Evolutionary conservation across 2,329 filamentous ascomycete species (phyloP), one percentile per base, ranked within the genome.

Genomic region (Sordariomycetes sp.): DNA sequence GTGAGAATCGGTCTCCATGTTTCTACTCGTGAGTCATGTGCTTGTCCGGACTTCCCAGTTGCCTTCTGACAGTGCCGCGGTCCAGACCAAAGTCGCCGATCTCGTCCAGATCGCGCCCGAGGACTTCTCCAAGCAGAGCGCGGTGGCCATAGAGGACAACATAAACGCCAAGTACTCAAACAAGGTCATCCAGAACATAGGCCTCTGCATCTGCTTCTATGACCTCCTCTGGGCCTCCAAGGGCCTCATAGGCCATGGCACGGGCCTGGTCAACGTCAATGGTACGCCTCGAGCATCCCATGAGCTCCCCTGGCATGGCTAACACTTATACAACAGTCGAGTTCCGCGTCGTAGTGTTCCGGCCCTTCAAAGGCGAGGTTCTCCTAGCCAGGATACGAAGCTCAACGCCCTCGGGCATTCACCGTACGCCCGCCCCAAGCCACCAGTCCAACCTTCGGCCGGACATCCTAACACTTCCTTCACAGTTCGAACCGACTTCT

Each of bases 151-250:
- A 62, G 91, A 97, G 73, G 92, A 99, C 75, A 94, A 94, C 66
- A 94, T 99, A 74, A 97, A 99, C 70, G 81, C 86, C 62, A 99
- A 99, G 74, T 99, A 97, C 72, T 86, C 93, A 60, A 97, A 99
- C 75, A 94, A 93, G 73, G 87, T 91, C 24, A 90, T 99, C 61
- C 93, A 96, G 69, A 94, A 94, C 68, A 86, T 97, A 60, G 94
- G 94, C 12, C 85, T 99, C 3, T 97, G 91, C 68, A 87, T 99
- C 64, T 93, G 89, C 68, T 83, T 99, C 65, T 97, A 94, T 74
- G 94, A 97, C 69, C 77, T 99, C 14, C 76, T 96, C 6, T 89
- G 88, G 74, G 85, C 90, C 0, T 96, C 92, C 0, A 94, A 99
- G 71, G 94, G 94, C 34, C 76, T 97, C 28, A 96, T 99, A 64